Base-by-base conservation (phyloP, 2,329 filamentous ascomycete species). In the Aspergillus carbonarius region DNA sequence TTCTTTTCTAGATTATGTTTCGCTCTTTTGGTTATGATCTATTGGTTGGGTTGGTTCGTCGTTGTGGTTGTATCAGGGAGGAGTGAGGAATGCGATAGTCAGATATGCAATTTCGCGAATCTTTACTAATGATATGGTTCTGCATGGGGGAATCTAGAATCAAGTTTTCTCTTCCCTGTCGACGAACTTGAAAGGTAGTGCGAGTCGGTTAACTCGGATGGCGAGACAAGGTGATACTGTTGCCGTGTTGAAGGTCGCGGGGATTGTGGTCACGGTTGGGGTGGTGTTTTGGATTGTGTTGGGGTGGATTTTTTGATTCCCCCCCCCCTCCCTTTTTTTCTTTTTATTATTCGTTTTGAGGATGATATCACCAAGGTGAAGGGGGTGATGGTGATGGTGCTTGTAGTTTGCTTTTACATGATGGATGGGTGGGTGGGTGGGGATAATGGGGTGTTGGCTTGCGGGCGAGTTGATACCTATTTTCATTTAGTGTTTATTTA, bases 161-260 rank as follows among this genome's bases (percentile, higher is more conserved):
- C 92, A 98, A 67, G 95, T 92, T 23, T 98, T 99, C 77, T 93
- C 91, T 60, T 89, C 87, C 68, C 92, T 99, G 84, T 84, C 86
- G 35, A 88, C 88, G 13, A 88, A 88, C 63, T 80, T 99, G 60
- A 93, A 92, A 73, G 92, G 92, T 44, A 96, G 90, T 64, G 92
- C 92, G 12, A 82, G 84, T 50, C 85, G 95, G 12, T 79, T 99
- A 48, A 91, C 89, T 20, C 87, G 92, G 61, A 98, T 98, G 92
- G 95, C 95, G 47, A 88, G 88, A 53, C 87, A 88, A 55, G 95
- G 95, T 52, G 96, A 97, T 77, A 93, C 92, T 69, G 85, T 96
- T 40, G 93, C 95, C 15, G 88, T 98, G 39, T 76, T 99, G 61
- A 97, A 97, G 76, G 81, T 99, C 50, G 87, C 92, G 0, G 93